phyloP scores from a whole-genome alignment of 2,329 filamentous ascomycete genomes.

The Fonsecaea pedrosoi region DNA sequence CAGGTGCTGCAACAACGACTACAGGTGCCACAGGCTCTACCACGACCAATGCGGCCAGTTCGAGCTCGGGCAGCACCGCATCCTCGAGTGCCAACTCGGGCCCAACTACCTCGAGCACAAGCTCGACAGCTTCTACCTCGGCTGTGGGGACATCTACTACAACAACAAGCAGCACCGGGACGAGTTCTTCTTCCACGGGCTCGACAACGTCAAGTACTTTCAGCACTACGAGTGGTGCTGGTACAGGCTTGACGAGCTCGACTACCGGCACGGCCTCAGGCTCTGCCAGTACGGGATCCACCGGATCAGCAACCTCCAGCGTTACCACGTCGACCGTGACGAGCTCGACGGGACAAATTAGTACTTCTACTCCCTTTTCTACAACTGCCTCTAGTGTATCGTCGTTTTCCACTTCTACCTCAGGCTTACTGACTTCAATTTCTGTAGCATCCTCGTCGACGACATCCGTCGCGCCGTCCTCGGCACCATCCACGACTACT shows the following conservation, averaged over 20 bases:
- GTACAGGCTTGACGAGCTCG: conserved; percentile 1
- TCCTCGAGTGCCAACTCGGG: conserved; percentile 2
- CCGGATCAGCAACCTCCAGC: not conserved
- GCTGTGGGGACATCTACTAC: not conserved
- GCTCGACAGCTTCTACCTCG: not conserved
- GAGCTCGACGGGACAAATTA: conserved; percentile 15
- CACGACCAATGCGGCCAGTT: not conserved
- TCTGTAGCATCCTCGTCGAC: conserved; percentile 21
- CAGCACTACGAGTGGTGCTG: not conserved
- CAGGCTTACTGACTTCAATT: conserved; percentile 10
- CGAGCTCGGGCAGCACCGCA: not conserved
- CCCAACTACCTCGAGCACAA: conserved; percentile 7
- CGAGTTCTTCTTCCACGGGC: not conserved
- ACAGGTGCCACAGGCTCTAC: not conserved
- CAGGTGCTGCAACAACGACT: conserved; percentile 11
- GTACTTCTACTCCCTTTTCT: conserved; percentile 18
- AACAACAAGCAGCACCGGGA: not conserved
- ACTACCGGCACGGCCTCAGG: conserved; percentile 9
- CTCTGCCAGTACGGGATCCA: not conserved
- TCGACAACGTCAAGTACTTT: not conserved
- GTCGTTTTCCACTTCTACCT: conserved; percentile 2
- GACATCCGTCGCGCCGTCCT: conserved; percentile 15
- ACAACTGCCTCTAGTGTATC: conserved; percentile 1
- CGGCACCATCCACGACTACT: conserved; percentile 20
- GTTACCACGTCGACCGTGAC: conserved; percentile 11